phyloP scores from a whole-genome alignment of 371 early-diverging fungal genomes.

The Dinochytrium kinnereticum region DNA sequence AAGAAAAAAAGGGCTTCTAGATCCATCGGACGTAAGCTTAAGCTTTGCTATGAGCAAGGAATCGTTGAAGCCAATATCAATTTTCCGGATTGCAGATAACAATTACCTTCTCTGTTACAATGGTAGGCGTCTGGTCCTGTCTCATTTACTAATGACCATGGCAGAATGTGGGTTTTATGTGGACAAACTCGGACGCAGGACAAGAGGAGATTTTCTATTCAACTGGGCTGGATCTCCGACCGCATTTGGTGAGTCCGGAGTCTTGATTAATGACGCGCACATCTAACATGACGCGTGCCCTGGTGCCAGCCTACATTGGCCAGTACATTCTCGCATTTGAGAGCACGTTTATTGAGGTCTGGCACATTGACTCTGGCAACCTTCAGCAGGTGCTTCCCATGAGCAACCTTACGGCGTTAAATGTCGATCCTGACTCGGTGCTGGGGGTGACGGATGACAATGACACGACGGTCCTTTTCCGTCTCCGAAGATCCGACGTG shows the following conservation, averaged over 20 bases:
- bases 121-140: conserved; percentile 45
- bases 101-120: conserved; percentile 90
- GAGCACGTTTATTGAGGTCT: conserved; percentile 85
- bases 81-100: conserved; percentile 77
- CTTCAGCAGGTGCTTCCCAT: conserved; percentile 49
- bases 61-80: conserved; percentile 70
- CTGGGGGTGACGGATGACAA: conserved; percentile 34
- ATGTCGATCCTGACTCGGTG: conserved; percentile 28
- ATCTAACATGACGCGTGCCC: too few relatives aligned
- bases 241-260: conserved; percentile 43
- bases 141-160: conserved; percentile 1
- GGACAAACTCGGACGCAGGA: conserved; percentile 80
- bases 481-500: background rate
- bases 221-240: conserved; percentile 57
- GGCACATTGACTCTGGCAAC: conserved; percentile 76
- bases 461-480: background rate
- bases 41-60: conserved; percentile 79
- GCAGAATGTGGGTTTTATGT: conserved; percentile 91
- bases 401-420: conserved; percentile 36
- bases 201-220: conserved; percentile 75
- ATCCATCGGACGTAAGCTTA: conserved; percentile 79
- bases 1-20: conserved; percentile 59
- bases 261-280: background rate
- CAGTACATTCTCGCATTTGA: conserved; percentile 92
- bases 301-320: conserved; percentile 70